Percentiles rank a stretch among this genome's conserved stretches.
phyloP scores from a whole-genome alignment of 2,329 filamentous ascomycete species.

The Alternaria alternata region DNA sequence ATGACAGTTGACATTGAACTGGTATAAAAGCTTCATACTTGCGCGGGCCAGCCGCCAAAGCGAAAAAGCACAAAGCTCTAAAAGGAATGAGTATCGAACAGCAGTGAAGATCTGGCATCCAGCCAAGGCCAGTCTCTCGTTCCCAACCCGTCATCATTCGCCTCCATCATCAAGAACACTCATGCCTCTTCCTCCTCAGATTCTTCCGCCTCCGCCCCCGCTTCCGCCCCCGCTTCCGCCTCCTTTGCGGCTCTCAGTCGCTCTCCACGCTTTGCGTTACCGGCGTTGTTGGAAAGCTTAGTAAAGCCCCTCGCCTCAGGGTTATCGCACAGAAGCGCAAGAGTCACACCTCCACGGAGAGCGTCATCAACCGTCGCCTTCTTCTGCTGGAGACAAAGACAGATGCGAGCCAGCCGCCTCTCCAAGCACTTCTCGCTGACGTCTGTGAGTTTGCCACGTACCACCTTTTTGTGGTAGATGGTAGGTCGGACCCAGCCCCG shows the following conservation, averaged over 20 bases:
- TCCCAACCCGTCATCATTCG: not conserved
- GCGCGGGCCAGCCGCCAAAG: constrained; percentile 1
- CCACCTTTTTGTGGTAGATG: constrained; percentile 35
- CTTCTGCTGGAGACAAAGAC: constrained; percentile 22
- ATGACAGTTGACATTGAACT: not conserved
- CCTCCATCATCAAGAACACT: not conserved
- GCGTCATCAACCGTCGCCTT: constrained; percentile 43
- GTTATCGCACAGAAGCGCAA: constrained; percentile 38
- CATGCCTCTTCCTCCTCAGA: not conserved
- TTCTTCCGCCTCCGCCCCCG: not conserved
- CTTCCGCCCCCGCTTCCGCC: not conserved
- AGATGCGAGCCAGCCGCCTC: constrained; percentile 32
- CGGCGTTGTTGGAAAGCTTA: constrained; percentile 36
- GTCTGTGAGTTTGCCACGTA: constrained; percentile 36
- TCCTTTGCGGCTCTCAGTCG: constrained; percentile 18
- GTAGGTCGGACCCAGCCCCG: constrained; percentile 29
- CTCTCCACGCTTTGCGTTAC: constrained; percentile 31
- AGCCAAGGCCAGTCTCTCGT: not conserved
- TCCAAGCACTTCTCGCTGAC: constrained; percentile 25
- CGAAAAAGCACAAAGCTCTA: not conserved
- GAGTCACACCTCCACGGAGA: constrained; percentile 32
- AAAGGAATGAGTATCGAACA: not conserved
- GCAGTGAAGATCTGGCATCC: not conserved
- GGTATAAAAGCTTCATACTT: not conserved
- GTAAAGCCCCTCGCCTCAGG: constrained; percentile 27